phyloP scores from a whole-genome alignment of 768 basidiomycete species.

The Pleurotus salmoneostramineus region DNA sequence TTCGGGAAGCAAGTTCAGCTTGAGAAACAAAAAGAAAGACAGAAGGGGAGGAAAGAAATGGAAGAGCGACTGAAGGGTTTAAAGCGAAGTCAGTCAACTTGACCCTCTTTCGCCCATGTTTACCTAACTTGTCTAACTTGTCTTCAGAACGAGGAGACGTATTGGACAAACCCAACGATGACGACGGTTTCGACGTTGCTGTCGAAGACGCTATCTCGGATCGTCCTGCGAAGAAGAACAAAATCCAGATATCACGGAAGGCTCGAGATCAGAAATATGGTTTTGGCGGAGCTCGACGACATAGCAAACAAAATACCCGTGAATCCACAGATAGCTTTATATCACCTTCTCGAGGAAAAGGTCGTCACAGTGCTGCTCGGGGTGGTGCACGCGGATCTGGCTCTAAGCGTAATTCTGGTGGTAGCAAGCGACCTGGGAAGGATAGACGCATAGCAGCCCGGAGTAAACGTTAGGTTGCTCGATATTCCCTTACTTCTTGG shows the following conservation, averaged over 20 bases:
- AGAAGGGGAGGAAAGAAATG: slow-evolving; percentile 88
- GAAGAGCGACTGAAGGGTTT: slow-evolving; percentile 81
- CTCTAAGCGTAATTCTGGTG: slow-evolving; percentile 18
- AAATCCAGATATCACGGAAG: slow-evolving; percentile 43
- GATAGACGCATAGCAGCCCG: slow-evolving; percentile 45
- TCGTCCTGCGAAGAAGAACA: slow-evolving; percentile 54
- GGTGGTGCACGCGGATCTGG: slow-evolving; percentile 24
- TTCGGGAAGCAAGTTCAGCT: slow-evolving; percentile 97
- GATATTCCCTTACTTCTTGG: too few species aligned
- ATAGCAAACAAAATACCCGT: slow-evolving; percentile 78
- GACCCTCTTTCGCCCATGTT: neutral
- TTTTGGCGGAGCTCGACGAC: slow-evolving; percentile 64
- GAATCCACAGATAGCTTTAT: slow-evolving; percentile 79
- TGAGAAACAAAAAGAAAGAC: slow-evolving; percentile 90
- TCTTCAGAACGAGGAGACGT: slow-evolving; percentile 78
- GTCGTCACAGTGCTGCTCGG: slow-evolving; percentile 25
- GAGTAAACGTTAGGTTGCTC: slow-evolving; percentile 21
- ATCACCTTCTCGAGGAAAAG: slow-evolving; percentile 16
- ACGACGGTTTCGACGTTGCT: slow-evolving; percentile 81
- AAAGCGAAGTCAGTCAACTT: slow-evolving; percentile 72
- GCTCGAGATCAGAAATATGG: slow-evolving; percentile 80
- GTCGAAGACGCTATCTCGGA: slow-evolving; percentile 87
- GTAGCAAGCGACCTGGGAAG: slow-evolving; percentile 56
- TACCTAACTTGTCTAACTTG: neutral
- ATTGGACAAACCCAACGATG: slow-evolving; percentile 60